Evolutionary conservation across 768 basidiomycete species (phyloP), one percentile per base, ranked within the genome.

Genomic region (Podaxis sp.): DNA sequence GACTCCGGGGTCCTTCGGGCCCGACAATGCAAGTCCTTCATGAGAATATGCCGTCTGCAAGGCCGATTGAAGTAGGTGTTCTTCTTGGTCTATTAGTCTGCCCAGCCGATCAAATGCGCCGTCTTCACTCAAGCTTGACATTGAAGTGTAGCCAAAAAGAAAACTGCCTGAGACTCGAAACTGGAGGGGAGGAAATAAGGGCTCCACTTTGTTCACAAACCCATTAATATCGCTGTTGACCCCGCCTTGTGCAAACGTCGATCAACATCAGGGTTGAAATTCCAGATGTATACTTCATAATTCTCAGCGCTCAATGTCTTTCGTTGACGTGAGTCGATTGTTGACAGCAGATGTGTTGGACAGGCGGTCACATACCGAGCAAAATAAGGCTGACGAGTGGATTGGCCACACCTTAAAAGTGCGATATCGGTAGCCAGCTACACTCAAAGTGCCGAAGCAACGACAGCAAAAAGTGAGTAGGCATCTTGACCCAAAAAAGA

Each of bases 11-110:
- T 60, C 59, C 42, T 60, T 60, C 3, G 59, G 51, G 1, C 6
- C 42, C 7, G 28, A 4, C 13, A 52, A 18, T 4, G 59, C 23
- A 27, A 52, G 59, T 28, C 42, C 25, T 25, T 52, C 40, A 53
- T 60, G 59, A n/a, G 59, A 60, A 37, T 53, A 53, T 7, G 59
- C 59, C 10, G 59, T 54, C 25, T 47, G 51, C 10, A 60, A 60
- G 28, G 59, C 59, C 5, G 59, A 60, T 4, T 44, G 50, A 16
- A 60, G 23, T 6, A 53, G 38, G 25, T 54, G 37, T 5, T 60
- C 59, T 4, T 60, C 50, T 11, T 42, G 46, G 21, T 58, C 57
- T 37, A 58, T 18, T n/a, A 58, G 7, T 16, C 25, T 37, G 23
- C 25, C 50, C 57, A 58, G 32, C 7, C 36, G 32, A 25, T 37